These are phyloP conservation scores for Trametes punicea DNA, from an alignment of 768 basidiomycete genomes.

Conservation along the genomic window DNA sequence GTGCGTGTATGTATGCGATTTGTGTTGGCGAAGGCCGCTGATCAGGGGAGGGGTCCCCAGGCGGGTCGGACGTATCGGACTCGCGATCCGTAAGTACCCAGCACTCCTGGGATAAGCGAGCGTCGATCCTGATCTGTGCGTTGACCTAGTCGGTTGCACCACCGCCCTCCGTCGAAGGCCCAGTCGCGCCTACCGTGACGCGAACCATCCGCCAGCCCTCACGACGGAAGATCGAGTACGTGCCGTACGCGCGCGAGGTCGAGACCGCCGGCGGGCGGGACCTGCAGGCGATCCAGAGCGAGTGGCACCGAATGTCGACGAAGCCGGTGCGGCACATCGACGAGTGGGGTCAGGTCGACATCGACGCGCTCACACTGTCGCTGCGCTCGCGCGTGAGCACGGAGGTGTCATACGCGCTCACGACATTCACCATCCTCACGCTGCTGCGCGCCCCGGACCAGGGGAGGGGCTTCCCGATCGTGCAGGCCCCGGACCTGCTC, in stretches of 20 bases:
- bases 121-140: not conserved
- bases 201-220: constrained; percentile 31
- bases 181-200: constrained; percentile 6
- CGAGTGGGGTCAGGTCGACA: constrained; percentile 87
- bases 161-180: constrained; percentile 3
- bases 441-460: constrained; percentile 54
- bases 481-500: constrained; percentile 73
- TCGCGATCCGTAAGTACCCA: constrained; percentile 12
- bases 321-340: constrained; percentile 68
- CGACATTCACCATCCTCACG: constrained; percentile 79
- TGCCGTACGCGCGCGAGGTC: constrained; percentile 73
- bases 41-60: constrained; percentile 15
- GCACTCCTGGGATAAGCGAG: not conserved
- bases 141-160: constrained; percentile 23
- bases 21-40: not conserved
- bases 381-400: constrained; percentile 79
- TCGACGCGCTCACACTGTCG: constrained; percentile 92
- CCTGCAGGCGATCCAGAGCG: constrained; percentile 60
- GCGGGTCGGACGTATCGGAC: constrained; percentile 30
- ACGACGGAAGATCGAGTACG: constrained; percentile 83
- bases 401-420: constrained; percentile 88
- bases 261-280: constrained; percentile 83
- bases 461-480: constrained; percentile 65
- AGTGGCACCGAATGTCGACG: constrained; percentile 48
- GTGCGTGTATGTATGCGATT: constrained; percentile 37